Evolutionary conservation across 495 filamentous ascomycete species (phyloP), one percentile per base, ranked within the genome.

Genomic region (Aspergillus saccharolyticus): DNA sequence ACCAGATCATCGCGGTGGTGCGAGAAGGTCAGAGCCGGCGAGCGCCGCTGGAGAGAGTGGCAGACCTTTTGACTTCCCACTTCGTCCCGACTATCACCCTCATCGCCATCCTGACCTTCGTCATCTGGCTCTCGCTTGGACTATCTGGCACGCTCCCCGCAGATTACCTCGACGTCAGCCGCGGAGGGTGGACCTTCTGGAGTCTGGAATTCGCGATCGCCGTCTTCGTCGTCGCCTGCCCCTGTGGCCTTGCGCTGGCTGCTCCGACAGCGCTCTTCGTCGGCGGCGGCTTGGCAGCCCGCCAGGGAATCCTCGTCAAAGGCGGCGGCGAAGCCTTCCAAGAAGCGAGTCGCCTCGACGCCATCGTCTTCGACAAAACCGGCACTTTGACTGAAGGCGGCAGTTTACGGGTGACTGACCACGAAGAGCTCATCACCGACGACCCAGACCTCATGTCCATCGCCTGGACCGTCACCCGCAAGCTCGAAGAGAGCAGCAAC

Each of bases 271-370:
- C 93, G 2, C 81, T 97, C 25, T 96, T 95, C 65, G 94, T 97
- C 30, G 94, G 93, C 6, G 84, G 89, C 51, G 93, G 91, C 0
- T 69, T 97, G 3, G 93, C 94, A 15, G 93, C 93, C 3, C 86
- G 88, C 61, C 76, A 92, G 64, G 93, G 94, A 5, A 95, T 97
- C 50, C 74, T 97, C 3, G 93, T 91, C 57, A 93, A 94, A 69
- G 93, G 93, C n/a, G 93, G 93, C 17, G 94, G 93, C 21, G 90
- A 96, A 65, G 93, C 94, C 1, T 97, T 97, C 64, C 89, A 97
- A 70, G 91, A 95, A 74, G 91, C 94, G 12, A 95, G 90, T 60
- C 79, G 79, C 4, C 78, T 97, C 7, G 89, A 95, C 67, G 86
- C 85, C 54, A 84, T 97, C 19, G 90, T 97, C 15, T 97, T 97